These are phyloP conservation scores for Blastobotrys capitulatus DNA, from an alignment of 1,139 yeast species.

Conservation along the genomic window DNA sequence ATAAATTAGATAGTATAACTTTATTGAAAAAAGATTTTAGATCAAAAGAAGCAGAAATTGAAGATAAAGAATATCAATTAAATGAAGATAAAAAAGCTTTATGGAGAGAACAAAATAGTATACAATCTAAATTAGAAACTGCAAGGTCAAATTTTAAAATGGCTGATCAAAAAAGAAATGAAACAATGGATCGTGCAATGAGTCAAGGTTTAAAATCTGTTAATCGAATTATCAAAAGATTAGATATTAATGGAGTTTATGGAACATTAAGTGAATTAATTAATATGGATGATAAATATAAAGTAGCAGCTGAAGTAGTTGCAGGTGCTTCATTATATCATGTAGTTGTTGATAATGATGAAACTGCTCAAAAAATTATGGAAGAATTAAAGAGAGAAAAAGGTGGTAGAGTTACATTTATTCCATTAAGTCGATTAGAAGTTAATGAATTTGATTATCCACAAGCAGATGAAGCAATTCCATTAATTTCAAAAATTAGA, in stretches of 20 bases:
- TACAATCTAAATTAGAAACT: conserved; percentile 9
- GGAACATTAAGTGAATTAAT: conserved; percentile 87
- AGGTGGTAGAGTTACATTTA: conserved; percentile 82
- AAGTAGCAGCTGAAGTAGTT: conserved; percentile 78
- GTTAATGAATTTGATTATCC: conserved; percentile 45
- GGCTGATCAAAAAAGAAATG: conserved; percentile 57
- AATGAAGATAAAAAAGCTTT: conserved; percentile 63
- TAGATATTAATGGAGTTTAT: conserved; percentile 59
- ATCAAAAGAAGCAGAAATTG: conserved; percentile 16
- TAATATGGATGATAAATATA: conserved; percentile 73
- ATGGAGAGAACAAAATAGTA: conserved; percentile 65
- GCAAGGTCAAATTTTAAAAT: conserved; percentile 40
- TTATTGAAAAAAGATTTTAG: conserved; percentile 27
- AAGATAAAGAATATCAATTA: conserved; percentile 30
- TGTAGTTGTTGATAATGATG: conserved; percentile 83
- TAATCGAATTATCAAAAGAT: conserved; percentile 46
- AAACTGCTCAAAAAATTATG: conserved; percentile 74
- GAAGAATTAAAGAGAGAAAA: conserved; percentile 60
- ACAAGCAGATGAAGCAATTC: conserved; percentile 49
- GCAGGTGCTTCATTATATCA: conserved; percentile 87
- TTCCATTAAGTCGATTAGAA: conserved; percentile 75
- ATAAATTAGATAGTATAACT: conserved; percentile 32
- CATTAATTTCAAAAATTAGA: conserved; percentile 67
- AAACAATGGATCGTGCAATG: conserved; percentile 51
- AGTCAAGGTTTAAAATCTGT: conserved; percentile 69